phyloP scores from a whole-genome alignment of 2,329 filamentous ascomycete species.

The Claviceps purpurea region DNA sequence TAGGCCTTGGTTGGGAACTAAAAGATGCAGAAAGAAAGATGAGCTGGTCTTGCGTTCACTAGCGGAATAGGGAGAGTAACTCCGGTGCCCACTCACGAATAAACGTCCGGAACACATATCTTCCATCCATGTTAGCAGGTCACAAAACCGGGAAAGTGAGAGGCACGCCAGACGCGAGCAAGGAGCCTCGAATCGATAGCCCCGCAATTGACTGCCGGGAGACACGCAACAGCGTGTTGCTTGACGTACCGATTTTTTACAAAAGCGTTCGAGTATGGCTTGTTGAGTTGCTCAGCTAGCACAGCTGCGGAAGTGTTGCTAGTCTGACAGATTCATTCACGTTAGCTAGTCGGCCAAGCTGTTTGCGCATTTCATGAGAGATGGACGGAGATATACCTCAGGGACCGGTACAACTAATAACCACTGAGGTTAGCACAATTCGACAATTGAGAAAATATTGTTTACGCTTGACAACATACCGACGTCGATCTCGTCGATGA shows the following conservation, averaged over 20 bases:
- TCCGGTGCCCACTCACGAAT: slow-evolving; percentile 6
- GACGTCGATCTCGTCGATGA: slow-evolving; percentile 63
- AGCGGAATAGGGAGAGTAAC: background rate
- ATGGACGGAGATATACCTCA: slow-evolving; percentile 15
- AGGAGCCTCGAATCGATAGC: background rate
- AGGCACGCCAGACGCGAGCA: background rate
- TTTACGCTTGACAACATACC: slow-evolving; percentile 6
- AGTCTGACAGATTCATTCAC: slow-evolving; percentile 28
- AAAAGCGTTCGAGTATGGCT: slow-evolving; percentile 69
- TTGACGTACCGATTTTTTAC: slow-evolving; percentile 56
- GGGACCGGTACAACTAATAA: slow-evolving; percentile 56
- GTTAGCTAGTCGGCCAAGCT: background rate
- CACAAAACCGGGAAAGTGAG: background rate
- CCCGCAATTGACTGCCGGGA: background rate
- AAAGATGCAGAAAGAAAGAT: background rate
- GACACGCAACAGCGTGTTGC: slow-evolving; percentile 44
- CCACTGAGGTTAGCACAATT: background rate
- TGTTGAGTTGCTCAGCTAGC: slow-evolving; percentile 61
- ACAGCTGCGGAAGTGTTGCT: slow-evolving; percentile 68
- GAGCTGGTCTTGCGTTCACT: background rate
- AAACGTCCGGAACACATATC: slow-evolving; percentile 5
- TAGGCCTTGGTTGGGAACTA: slow-evolving; percentile 21
- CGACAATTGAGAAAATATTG: slow-evolving; percentile 10
- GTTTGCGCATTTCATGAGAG: background rate
- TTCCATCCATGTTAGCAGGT: background rate